These are phyloP conservation scores for Gentiana macrophylla DNA, from an alignment of 257 asterid species.

Conservation along the genomic window DNA sequence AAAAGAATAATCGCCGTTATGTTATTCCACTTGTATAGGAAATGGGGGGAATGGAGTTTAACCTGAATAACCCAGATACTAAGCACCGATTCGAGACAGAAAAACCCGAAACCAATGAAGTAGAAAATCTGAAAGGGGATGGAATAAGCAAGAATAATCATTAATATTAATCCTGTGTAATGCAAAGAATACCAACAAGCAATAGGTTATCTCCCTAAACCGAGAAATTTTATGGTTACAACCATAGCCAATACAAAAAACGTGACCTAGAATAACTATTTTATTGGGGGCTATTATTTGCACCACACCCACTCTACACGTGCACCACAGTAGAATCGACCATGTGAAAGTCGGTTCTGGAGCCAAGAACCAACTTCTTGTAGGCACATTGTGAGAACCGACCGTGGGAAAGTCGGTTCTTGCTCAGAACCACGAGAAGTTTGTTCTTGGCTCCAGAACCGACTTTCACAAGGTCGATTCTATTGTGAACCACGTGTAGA, in stretches of 20 bases:
- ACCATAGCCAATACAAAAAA: neutral
- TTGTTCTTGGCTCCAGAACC: no score
- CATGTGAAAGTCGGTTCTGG: no score
- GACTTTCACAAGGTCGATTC: no score
- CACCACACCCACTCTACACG: no score
- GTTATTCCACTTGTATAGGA: neutral
- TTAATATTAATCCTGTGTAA: neutral
- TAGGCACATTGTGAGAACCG: no score
- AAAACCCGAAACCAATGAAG: slow-evolving; percentile 76
- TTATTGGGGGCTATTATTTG: no score
- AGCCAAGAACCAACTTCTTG: no score
- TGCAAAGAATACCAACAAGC: neutral
- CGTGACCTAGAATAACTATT: no score
- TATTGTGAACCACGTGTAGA: no score
- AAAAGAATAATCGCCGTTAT: neutral
- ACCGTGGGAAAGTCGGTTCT: no score
- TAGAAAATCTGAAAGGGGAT: slow-evolving; percentile 48
- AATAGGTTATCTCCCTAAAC: neutral
- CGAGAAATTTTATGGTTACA: neutral
- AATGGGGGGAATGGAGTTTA: neutral
- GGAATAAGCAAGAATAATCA: neutral
- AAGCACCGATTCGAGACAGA: slow-evolving; percentile 63
- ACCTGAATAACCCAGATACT: slow-evolving; percentile 17
- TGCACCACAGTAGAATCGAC: no score
- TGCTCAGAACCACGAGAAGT: no score